Conservation (phyloP, 148 eudicot genomes). For the Vaccinium corymbosum region DNA sequence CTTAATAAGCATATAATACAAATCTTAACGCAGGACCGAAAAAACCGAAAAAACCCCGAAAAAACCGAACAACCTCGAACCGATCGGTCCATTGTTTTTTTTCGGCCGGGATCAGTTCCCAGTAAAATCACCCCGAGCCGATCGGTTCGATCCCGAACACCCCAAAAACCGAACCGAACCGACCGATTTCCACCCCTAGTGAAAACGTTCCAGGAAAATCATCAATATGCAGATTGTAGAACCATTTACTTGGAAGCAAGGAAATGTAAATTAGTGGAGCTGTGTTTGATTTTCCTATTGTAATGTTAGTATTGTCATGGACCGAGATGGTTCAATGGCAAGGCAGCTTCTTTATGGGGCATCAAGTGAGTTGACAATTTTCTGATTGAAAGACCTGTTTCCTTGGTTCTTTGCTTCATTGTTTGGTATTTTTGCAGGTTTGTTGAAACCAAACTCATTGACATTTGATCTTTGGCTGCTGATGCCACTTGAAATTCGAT, state of each 20-base stretch:
- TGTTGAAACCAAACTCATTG: not conserved
- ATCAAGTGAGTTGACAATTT: conserved; percentile 14
- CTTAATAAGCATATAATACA: no score
- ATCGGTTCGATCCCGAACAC: no score
- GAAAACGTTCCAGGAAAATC: not conserved
- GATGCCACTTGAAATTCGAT: not conserved
- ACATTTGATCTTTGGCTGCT: not conserved
- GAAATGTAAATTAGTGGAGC: not conserved
- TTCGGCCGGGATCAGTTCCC: no score
- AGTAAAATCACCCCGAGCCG: no score
- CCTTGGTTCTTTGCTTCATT: conserved; percentile 7
- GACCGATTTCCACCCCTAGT: no score
- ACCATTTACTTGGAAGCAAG: not conserved
- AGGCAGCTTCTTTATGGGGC: conserved; percentile 24
- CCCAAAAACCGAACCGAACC: no score
- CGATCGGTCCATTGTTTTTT: no score
- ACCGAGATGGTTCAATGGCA: conserved; percentile 13
- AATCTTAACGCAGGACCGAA: no score
- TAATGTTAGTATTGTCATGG: not conserved
- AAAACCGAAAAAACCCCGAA: no score
- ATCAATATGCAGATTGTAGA: not conserved
- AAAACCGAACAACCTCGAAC: no score
- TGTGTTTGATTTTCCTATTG: conserved; percentile 1
- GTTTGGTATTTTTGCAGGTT: conserved; percentile 9
- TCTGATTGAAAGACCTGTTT: conserved; percentile 7